These are phyloP conservation scores for Strobilomyces echinocephalus DNA, from an alignment of 768 basidiomycete genomes.

Conservation along the genomic window DNA sequence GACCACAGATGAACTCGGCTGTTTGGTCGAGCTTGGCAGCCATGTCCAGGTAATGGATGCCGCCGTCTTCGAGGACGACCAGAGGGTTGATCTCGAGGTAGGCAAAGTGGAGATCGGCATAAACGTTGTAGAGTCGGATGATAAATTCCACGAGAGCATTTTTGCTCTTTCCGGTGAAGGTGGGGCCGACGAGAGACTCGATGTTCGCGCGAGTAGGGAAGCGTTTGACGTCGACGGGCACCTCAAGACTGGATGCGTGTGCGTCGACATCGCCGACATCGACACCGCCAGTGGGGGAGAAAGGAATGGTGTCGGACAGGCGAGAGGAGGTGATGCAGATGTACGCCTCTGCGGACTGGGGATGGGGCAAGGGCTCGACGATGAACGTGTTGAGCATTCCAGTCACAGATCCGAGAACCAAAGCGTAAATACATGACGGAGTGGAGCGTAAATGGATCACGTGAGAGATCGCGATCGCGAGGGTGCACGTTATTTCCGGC, in stretches of 20 bases:
- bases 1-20: conserved; percentile 95
- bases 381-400: conserved; percentile 97
- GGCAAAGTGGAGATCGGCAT: conserved; percentile 98
- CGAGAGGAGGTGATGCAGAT: conserved; percentile 96
- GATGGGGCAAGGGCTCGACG: conserved; percentile 95
- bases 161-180: conserved; percentile 82
- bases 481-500: conserved; percentile 61
- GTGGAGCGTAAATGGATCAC: conserved; percentile 14
- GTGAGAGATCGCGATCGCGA: conserved; percentile 22
- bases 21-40: conserved; percentile 99
- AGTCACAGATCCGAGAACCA: conserved; percentile 71
- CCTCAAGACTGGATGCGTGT: conserved; percentile 85
- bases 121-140: conserved; percentile 91
- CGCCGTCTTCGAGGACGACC: conserved; percentile 78
- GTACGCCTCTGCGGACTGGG: conserved; percentile 92
- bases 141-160: conserved; percentile 94
- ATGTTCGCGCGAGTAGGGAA: conserved; percentile 85
- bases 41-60: conserved; percentile 97
- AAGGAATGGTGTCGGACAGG: conserved; percentile 93
- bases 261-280: conserved; percentile 98
- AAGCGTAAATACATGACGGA: conserved; percentile 14
- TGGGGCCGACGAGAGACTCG: conserved; percentile 66
- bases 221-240: conserved; percentile 58
- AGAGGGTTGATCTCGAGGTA: conserved; percentile 99
- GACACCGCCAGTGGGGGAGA: conserved; percentile 98